Percentiles rank a stretch among this genome's conserved stretches.
Evolutionary conservation across 2,329 filamentous ascomycete genomes (phyloP).

Genomic region (Talaromyces sp.): DNA sequence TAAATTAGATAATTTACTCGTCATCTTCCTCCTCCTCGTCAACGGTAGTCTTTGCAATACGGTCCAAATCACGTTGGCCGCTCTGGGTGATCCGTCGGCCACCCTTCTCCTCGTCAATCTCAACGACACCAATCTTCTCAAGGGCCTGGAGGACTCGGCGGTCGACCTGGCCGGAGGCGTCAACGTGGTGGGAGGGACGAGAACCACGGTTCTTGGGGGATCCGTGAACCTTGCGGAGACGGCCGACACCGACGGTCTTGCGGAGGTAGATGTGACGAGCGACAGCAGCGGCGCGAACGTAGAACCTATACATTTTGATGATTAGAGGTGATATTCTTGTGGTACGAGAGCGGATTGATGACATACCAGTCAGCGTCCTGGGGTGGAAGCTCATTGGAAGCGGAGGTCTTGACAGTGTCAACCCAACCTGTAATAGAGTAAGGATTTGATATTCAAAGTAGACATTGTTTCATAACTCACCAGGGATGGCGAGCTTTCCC

Average conservation of each 20-base stretch:
- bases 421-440: conserved; percentile 70
- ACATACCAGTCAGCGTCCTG: conserved; percentile 97
- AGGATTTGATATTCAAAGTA: background rate
- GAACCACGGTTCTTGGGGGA: conserved; percentile 95
- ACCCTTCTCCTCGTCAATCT: conserved; percentile 97
- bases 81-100: conserved; percentile 96
- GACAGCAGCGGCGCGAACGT: conserved; percentile 84
- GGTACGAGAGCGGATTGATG: background rate
- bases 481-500: conserved; percentile 65
- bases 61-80: conserved; percentile 98
- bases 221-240: conserved; percentile 93
- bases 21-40: conserved; percentile 42
- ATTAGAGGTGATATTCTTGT: background rate
- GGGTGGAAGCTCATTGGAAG: conserved; percentile 93
- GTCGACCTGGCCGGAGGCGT: conserved; percentile 92
- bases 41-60: conserved; percentile 70
- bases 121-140: conserved; percentile 98
- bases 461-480: conserved; percentile 41
- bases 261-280: conserved; percentile 98
- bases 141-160: conserved; percentile 96
- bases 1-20: conserved; percentile 34
- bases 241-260: conserved; percentile 98
- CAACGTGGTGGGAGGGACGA: conserved; percentile 87
- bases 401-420: conserved; percentile 98
- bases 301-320: conserved; percentile 50